phyloP scores from a whole-genome alignment of 225 moss, liverwort and hornwort species.

The Pleurozium schreberi region DNA sequence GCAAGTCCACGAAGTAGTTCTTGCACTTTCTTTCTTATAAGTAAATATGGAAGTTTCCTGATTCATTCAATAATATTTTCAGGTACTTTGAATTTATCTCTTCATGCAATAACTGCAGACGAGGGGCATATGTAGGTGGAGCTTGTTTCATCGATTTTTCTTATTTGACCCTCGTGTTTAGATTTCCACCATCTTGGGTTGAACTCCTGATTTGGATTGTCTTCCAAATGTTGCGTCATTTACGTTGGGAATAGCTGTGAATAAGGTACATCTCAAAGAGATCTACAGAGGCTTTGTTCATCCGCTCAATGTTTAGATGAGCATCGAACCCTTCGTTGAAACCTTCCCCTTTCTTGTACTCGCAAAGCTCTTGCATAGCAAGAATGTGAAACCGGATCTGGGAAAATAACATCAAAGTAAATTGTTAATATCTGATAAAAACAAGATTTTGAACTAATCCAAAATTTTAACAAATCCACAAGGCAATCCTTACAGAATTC shows the following conservation, averaged over 20 bases:
- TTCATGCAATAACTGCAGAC: not conserved
- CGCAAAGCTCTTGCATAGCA: conserved; percentile 98
- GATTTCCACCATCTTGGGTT: not conserved
- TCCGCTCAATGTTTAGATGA: conserved; percentile 96
- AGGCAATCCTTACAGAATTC: not conserved
- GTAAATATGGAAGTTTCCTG: not conserved
- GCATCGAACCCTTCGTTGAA: conserved; percentile 96
- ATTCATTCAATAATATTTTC: not conserved
- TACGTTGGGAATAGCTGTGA: not conserved
- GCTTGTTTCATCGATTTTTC: not conserved
- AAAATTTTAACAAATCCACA: not conserved
- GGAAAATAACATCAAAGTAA: not conserved
- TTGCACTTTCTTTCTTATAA: not conserved
- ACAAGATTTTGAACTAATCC: not conserved
- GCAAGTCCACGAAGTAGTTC: conserved; percentile 46
- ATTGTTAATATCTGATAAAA: not conserved
- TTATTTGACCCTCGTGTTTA: not conserved
- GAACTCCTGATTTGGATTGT: not conserved
- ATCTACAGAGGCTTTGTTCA: conserved; percentile 99
- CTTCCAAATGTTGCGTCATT: not conserved
- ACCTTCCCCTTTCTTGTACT: conserved; percentile 89
- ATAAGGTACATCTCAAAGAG: conserved; percentile 71
- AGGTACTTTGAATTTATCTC: not conserved
- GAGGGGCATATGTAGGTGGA: not conserved
- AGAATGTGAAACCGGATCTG: conserved; percentile 99